A percentile compares a stretch with the other conserved stretches of the same genome.
These are phyloP conservation scores for Solanum medicagineum DNA, from an alignment of 257 asterid species.

Conservation along the genomic window DNA sequence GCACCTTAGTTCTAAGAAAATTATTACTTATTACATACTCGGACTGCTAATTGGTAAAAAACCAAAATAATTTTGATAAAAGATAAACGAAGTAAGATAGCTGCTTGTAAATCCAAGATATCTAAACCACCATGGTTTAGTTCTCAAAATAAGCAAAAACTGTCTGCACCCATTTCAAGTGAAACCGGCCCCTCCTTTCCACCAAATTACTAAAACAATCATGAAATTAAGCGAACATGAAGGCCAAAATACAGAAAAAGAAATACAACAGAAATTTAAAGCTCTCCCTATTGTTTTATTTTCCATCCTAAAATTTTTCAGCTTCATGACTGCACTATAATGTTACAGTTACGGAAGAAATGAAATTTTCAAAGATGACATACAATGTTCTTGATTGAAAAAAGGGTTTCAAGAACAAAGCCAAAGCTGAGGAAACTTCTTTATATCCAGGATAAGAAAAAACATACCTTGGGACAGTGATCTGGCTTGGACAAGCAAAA, in stretches of 20 bases:
- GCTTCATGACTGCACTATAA: background rate
- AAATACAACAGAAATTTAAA: background rate
- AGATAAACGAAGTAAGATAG: background rate
- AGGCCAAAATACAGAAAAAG: background rate
- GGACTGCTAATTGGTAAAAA: background rate
- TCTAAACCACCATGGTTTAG: background rate
- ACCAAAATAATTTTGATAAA: background rate
- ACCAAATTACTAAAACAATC: background rate
- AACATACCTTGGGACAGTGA: constrained; percentile 27
- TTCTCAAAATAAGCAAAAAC: background rate
- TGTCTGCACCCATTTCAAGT: background rate
- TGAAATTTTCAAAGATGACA: background rate
- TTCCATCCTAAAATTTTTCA: background rate
- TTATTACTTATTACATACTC: background rate
- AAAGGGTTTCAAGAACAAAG: background rate
- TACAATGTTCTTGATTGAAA: background rate
- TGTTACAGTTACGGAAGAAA: background rate
- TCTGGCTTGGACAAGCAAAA: constrained; percentile 14
- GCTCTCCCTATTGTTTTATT: background rate
- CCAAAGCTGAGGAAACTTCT: background rate
- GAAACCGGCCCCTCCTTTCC: background rate
- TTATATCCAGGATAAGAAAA: background rate
- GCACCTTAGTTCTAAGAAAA: background rate
- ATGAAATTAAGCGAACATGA: background rate
- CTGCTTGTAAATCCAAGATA: background rate